Base-by-base conservation (phyloP, 139 green algal genomes). In the Closterium sp. region DNA sequence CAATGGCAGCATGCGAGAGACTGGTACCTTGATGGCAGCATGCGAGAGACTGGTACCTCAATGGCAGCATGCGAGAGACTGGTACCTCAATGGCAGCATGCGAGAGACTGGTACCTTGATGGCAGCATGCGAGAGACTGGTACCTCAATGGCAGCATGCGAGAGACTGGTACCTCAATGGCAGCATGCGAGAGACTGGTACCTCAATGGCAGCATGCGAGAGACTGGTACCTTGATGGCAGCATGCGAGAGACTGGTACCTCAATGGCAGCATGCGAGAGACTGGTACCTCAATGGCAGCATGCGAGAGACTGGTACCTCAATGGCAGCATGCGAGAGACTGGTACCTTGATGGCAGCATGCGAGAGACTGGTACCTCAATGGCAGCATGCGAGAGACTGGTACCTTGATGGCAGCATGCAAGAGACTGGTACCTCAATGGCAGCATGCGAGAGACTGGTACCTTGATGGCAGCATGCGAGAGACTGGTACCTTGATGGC, bases 331-430 rank as follows among this genome's bases (percentile, higher is more conserved):
- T 87, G 84, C 22, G 24, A 31, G 13, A 32, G n/a, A 28, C 24
- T n/a, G n/a, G 34, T 42, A 73, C 97, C 92, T 99, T 97, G 42
- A 99, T 99, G n/a, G n/a, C n/a, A n/a, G n/a, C n/a, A n/a, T n/a
- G n/a, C n/a, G n/a, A n/a, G n/a, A n/a, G n/a, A n/a, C n/a, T n/a
- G n/a, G n/a, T n/a, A 21, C 50, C 7, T 70, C 10, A 10, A 70
- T 70, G 50, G 50, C 50, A 70, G 50, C 50, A 19, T 87, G 84
- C 22, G 24, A 31, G 13, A 32, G n/a, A 28, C 24, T n/a, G n/a
- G 34, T 42, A 73, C 97, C 92, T 99, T 97, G 42, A 99, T 99
- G n/a, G n/a, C n/a, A n/a, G n/a, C n/a, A n/a, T n/a, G n/a, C n/a
- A n/a, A n/a, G n/a, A n/a, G n/a, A n/a, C n/a, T n/a, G n/a, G n/a